Conservation (phyloP, 108 stramenopile genomes). For the Nitzschia putrida region DNA sequence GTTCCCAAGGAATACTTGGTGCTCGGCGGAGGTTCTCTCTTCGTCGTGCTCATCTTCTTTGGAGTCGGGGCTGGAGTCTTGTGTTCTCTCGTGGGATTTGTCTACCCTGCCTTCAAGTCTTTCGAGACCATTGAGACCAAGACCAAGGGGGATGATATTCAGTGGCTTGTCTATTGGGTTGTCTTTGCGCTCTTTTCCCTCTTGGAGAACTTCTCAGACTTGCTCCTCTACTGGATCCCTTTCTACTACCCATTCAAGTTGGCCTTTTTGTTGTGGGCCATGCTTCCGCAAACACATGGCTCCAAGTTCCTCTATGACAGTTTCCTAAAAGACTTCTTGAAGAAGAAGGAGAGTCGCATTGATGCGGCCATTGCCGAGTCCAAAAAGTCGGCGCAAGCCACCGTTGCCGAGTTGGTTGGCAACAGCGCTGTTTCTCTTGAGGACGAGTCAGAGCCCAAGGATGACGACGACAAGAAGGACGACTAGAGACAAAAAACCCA, state of each 20-base stretch:
- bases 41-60: slow-evolving; percentile 62
- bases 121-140: slow-evolving; percentile 88
- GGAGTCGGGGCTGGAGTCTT: slow-evolving; percentile 72
- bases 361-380: slow-evolving; percentile 82
- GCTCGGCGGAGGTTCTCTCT: slow-evolving; percentile 45
- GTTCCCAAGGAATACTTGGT: slow-evolving; percentile 83
- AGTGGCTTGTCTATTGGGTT: slow-evolving; percentile 96
- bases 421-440: slow-evolving; percentile 7
- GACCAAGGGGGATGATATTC: slow-evolving; percentile 80
- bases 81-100: slow-evolving; percentile 81
- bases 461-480: background rate
- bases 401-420: slow-evolving; percentile 25
- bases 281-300: slow-evolving; percentile 88
- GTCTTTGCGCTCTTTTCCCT: slow-evolving; percentile 91
- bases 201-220: slow-evolving; percentile 84
- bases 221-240: slow-evolving; percentile 91
- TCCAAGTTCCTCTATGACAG: slow-evolving; percentile 88
- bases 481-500: no score
- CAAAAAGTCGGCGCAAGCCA: slow-evolving; percentile 46
- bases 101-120: slow-evolving; percentile 89
- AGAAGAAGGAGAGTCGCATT: slow-evolving; percentile 77
- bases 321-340: slow-evolving; percentile 87
- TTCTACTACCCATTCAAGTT: slow-evolving; percentile 94
- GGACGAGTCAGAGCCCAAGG: slow-evolving; percentile 1
- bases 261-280: slow-evolving; percentile 91